Evolutionary conservation across 306 rosid genomes (phyloP).

Genomic region (Sophora flavescens): DNA sequence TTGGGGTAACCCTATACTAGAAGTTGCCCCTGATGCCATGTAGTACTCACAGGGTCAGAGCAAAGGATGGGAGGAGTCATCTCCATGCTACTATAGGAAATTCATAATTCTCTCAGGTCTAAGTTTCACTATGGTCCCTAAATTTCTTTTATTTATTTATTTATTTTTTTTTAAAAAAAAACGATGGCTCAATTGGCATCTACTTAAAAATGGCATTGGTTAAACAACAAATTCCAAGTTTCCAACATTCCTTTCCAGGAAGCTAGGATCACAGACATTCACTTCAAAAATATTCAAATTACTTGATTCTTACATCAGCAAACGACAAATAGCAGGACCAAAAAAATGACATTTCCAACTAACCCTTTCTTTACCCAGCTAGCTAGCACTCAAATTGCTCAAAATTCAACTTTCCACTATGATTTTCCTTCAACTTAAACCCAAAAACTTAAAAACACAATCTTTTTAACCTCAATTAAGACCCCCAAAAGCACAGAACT

Average conservation of each 20-base stretch:
- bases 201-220: too few species aligned
- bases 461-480: conserved; percentile 5
- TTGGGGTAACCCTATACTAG: too few species aligned
- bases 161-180: too few species aligned
- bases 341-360: not conserved
- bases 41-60: not conserved
- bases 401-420: not conserved
- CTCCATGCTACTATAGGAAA: not conserved
- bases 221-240: not conserved
- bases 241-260: not conserved
- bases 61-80: not conserved
- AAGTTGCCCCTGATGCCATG: too few species aligned
- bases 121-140: not conserved
- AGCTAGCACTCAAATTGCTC: not conserved
- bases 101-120: not conserved
- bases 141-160: not conserved
- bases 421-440: conserved; percentile 8
- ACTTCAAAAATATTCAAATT: not conserved
- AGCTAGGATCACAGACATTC: not conserved
- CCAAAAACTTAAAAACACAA: not conserved
- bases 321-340: not conserved
- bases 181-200: too few species aligned
- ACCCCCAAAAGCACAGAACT: not conserved
- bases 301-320: not conserved
- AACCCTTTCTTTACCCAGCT: not conserved